Evolutionary conservation across 2,329 filamentous ascomycete genomes (phyloP).

Genomic region (Ophiostoma fasciatum): DNA sequence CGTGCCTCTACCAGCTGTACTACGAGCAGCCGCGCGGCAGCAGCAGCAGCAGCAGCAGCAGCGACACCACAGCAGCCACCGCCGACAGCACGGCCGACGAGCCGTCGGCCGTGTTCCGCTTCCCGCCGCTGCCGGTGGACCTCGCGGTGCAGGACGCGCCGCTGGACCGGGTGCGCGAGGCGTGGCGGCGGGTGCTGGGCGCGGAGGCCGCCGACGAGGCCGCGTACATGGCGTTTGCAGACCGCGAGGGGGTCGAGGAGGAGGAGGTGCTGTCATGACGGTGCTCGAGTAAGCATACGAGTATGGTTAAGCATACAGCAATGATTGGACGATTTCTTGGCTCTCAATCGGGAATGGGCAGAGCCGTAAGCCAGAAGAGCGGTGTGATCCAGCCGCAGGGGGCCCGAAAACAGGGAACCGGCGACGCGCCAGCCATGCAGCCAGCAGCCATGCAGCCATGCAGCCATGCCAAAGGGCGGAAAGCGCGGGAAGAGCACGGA

Average conservation of each 20-base stretch:
- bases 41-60: background rate
- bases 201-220: slow-evolving; percentile 23
- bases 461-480: too few relatives aligned
- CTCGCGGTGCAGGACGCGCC: slow-evolving; percentile 60
- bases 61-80: background rate
- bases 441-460: too few relatives aligned
- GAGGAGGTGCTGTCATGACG: too few relatives aligned
- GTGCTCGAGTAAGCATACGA: too few relatives aligned
- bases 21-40: slow-evolving; percentile 35
- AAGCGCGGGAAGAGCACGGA: too few relatives aligned
- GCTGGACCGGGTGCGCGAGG: slow-evolving; percentile 49
- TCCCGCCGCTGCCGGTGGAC: slow-evolving; percentile 46
- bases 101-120: slow-evolving; percentile 27
- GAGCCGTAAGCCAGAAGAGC: too few relatives aligned
- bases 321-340: too few relatives aligned
- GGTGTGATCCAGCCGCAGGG: too few relatives aligned
- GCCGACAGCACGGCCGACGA: background rate
- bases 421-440: too few relatives aligned
- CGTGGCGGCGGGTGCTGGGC: slow-evolving; percentile 53
- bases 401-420: too few relatives aligned
- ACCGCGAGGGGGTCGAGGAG: slow-evolving; percentile 51
- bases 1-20: slow-evolving; percentile 34
- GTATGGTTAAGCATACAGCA: too few relatives aligned
- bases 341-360: too few relatives aligned
- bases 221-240: slow-evolving; percentile 65